Evolutionary conservation across 129 eudicot species (phyloP), one percentile per base, ranked within the genome.

Genomic region (Pittosporum tobira): DNA sequence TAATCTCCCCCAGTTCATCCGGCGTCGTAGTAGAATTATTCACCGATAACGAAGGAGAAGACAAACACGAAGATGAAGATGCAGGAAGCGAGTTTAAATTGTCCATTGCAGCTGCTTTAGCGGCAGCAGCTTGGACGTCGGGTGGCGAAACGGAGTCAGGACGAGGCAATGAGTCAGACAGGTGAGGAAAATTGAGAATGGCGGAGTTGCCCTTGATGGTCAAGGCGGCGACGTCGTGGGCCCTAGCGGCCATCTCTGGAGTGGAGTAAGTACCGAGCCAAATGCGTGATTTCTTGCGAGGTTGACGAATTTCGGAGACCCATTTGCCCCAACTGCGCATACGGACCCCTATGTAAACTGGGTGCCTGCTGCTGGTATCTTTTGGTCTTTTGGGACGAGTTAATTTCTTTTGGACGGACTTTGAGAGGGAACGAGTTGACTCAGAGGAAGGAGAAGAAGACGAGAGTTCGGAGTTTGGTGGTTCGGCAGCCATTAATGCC

Each of bases 311-410:
- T 68, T 89, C 97, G 0, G 97, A 89, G 20, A 89, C 97, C 97
- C 97, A 89, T 75, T 84, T 88, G 2, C 96, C 96, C 96, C 96
- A 88, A 54, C 94, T 82, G 0, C 96, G 69, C 96, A 79, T 89
- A 4, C 97, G 65, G 0, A 89, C 97, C 3, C 97, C 97, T 1
- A 80, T 79, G 68, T 85, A 89, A 0, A 68, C 74, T 1, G 95
- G 97, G 69, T 79, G 95, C 44, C 70, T 77, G 48, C 71, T 77
- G 38, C 52, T 83, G 0, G 15, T 19, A 5, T 53, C 74, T 1
- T 70, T 73, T 11, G 19, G 22, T 34, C 76, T 40, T 65, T 75
- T 45, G 27, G 4, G 63, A 51, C 48, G 56, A 12, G 55, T 45
- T 60, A 50, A 28, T 45, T 24, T 20, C 51, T 53, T 54, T 30